Evolutionary conservation across 441 rosid species (phyloP).

Genomic region (Syzygium malaccense): DNA sequence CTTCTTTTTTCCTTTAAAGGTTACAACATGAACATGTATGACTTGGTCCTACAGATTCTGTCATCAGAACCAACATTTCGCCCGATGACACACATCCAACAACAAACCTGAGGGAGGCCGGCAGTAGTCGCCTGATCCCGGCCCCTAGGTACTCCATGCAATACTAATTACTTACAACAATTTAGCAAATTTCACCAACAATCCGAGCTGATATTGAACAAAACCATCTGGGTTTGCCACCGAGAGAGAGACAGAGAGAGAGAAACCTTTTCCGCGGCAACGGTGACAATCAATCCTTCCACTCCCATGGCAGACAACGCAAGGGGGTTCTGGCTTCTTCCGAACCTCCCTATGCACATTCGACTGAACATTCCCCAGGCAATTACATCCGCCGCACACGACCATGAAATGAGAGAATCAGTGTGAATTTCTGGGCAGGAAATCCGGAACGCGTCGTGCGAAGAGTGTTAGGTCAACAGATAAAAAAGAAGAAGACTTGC

Average conservation of each 20-base stretch:
- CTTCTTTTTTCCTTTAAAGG: background rate
- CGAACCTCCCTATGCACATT: slow-evolving; percentile 31
- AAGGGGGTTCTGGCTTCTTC: slow-evolving; percentile 48
- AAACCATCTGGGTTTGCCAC: background rate
- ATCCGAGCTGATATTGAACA: background rate
- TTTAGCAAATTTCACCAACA: background rate
- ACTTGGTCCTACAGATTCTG: background rate
- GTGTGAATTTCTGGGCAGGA: background rate
- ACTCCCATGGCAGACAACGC: slow-evolving; percentile 57
- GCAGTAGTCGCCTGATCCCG: background rate
- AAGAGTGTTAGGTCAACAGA: background rate
- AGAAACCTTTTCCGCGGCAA: slow-evolving; percentile 60
- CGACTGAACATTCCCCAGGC: slow-evolving; percentile 23
- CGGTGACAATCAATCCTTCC: slow-evolving; percentile 59
- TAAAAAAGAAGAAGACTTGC: background rate
- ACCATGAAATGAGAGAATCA: background rate
- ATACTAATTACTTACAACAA: background rate
- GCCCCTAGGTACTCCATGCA: background rate
- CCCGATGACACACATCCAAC: background rate
- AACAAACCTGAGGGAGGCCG: background rate
- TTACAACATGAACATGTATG: background rate
- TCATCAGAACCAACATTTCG: background rate
- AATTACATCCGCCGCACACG: background rate
- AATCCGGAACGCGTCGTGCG: background rate
- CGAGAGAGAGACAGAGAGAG: background rate